Base-by-base conservation (phyloP, 352 stramenopile species). In the Globisporangium uncinulatum region DNA sequence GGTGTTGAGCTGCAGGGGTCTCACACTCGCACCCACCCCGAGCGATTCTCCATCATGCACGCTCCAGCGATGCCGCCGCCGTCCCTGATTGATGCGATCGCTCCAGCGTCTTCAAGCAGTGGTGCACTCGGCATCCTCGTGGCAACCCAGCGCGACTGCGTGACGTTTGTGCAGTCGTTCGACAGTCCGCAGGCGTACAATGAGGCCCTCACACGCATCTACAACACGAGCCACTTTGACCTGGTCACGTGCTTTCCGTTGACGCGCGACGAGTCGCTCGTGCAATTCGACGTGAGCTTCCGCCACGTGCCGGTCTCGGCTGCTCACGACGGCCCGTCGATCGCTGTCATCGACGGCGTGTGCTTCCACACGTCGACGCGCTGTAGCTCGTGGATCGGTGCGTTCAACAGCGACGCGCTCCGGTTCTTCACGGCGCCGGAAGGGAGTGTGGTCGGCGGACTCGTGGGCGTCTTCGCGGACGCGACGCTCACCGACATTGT, bases 331-430 rank as follows among this genome's bases (percentile, higher is more conserved):
- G 13, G 48, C 36, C 24, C 52, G 4, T 41, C 63, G 11, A 36
- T 20, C 15, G 48, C 47, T 24, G 31, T 65, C 17, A 63, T 89
- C 36, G 65, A 79, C n/a, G 79, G 79, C 0, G 24, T 89, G 29
- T 89, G 79, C 51, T 74, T 89, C 54, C 76, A 89, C 62, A 86
- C 79, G 1, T 77, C 74, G 0, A 62, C 49, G 31, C 70, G 65
- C 0, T 84, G 79, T 59, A 86, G 74, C 49, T 71, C 71, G 10
- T 89, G 79, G 79, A 74, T 83, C 53, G 79, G 76, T 9, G 54
- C 47, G 0, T 83, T 70, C 36, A 50, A 54, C n/a, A 61, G 73
- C 41, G 61, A 60, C 13, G 65, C 65, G 41, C 19, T 84, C 20
- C 67, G 63, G 54, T 83, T 87, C 51, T 76, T 79, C 48, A 68